These are phyloP conservation scores for Blastocystis sp. DNA, from an alignment of 352 stramenopile genomes.

Conservation along the genomic window DNA sequence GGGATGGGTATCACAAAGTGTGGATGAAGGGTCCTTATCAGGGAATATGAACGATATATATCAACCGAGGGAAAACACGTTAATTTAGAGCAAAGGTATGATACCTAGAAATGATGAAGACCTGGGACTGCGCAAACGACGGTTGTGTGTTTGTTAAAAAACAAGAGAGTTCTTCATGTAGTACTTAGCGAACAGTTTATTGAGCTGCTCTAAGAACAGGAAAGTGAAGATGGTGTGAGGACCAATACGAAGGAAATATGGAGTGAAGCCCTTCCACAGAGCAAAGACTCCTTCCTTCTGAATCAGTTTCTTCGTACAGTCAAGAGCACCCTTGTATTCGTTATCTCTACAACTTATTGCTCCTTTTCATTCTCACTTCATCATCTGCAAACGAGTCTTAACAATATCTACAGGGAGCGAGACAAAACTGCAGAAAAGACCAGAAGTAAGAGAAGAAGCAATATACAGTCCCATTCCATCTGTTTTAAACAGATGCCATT, in stretches of 20 bases:
- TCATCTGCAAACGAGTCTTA: conserved; percentile 62
- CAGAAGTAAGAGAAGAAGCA: conserved; percentile 53
- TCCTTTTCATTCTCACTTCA: neutral
- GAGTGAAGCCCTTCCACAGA: conserved; percentile 62
- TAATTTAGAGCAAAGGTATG: neutral
- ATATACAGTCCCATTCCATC: conserved; percentile 48
- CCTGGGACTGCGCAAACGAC: neutral
- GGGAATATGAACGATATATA: too few species aligned
- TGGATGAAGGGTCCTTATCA: neutral
- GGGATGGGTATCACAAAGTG: neutral
- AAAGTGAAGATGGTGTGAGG: conserved; percentile 64
- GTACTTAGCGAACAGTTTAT: conserved; percentile 61
- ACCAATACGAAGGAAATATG: conserved; percentile 62
- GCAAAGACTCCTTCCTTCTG: conserved; percentile 57
- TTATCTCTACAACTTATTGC: neutral
- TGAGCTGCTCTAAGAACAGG: conserved; percentile 63
- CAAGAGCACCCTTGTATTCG: conserved; percentile 30
- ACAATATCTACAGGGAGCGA: conserved; percentile 63
- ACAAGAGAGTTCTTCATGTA: conserved; percentile 60
- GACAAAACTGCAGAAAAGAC: conserved; percentile 55
- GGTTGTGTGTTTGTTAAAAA: conserved; percentile 23
- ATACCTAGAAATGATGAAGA: neutral
- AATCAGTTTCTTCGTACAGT: conserved; percentile 44
- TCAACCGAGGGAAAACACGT: too few species aligned
- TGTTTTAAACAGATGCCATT: conserved; percentile 49